phyloP scores from a whole-genome alignment of 169 alveolate genomes.

The Plasmodium vivax region DNA sequence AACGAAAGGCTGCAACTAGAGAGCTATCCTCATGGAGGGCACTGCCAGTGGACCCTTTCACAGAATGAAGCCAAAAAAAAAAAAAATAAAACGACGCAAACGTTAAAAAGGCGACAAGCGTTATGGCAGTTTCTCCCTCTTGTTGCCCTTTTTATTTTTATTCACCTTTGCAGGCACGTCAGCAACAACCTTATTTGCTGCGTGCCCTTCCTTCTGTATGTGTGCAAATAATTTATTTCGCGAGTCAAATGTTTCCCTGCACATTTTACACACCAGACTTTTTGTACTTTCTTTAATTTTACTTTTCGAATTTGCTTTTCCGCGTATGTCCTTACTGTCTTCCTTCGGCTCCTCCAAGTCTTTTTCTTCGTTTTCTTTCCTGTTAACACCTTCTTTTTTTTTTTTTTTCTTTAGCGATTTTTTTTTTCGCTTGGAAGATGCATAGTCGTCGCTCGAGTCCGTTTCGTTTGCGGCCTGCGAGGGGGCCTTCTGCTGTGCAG shows the following conservation, averaged over 20 bases:
- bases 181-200: conserved; percentile 44
- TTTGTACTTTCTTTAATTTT: conserved; percentile 35
- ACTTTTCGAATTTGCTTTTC: not conserved
- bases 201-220: conserved; percentile 76
- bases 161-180: not conserved
- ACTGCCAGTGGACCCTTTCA: not conserved
- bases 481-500: not conserved
- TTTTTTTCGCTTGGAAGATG: conserved; percentile 17
- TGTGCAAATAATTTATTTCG: conserved; percentile 79
- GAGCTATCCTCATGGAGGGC: not conserved
- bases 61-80: not conserved
- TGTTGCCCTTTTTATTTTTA: not conserved
- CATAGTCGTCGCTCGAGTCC: conserved; percentile 7
- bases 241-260: conserved; percentile 62
- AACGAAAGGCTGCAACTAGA: not conserved
- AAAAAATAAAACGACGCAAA: not conserved
- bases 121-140: not conserved
- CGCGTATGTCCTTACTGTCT: not conserved
- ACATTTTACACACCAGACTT: conserved; percentile 12
- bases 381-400: conserved; percentile 8
- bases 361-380: not conserved
- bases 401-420: conserved; percentile 16
- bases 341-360: not conserved
- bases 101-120: not conserved
- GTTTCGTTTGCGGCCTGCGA: not conserved